A percentile compares a stretch with the other conserved stretches of the same genome.
phyloP scores from a whole-genome alignment of 2,329 filamentous ascomycete genomes.

The Venturia pyrina region DNA sequence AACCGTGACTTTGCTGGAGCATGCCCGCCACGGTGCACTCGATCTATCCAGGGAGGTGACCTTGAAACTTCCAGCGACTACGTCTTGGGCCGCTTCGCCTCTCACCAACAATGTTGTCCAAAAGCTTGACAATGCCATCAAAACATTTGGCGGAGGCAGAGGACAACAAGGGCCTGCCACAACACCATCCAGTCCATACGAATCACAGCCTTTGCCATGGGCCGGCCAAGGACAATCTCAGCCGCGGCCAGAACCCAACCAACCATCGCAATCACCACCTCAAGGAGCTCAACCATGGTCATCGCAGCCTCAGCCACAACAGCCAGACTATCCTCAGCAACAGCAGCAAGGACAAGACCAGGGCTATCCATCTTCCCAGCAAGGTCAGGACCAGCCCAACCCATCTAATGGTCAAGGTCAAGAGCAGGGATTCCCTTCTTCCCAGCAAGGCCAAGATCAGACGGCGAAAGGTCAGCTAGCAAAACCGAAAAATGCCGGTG shows the following conservation, averaged over 20 bases:
- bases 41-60: neutral
- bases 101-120: neutral
- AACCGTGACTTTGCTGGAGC: neutral
- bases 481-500: neutral
- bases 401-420: neutral
- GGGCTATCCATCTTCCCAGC: neutral
- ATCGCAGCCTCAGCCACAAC: neutral
- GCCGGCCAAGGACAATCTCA: neutral
- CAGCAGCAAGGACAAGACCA: neutral
- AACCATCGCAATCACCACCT: neutral
- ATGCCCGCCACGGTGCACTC: neutral
- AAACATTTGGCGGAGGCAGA: neutral
- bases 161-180: neutral
- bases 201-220: neutral
- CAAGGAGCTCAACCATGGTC: neutral
- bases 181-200: neutral
- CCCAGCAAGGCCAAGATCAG: neutral
- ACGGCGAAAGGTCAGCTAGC: neutral
- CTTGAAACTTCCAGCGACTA: neutral
- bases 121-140: neutral
- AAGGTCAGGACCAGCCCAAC: neutral
- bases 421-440: neutral
- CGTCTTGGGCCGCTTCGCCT: neutral
- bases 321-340: neutral
- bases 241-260: neutral